These are phyloP conservation scores for Colletotrichum graminicola DNA, from an alignment of 2,329 filamentous ascomycete species.

Conservation along the genomic window DNA sequence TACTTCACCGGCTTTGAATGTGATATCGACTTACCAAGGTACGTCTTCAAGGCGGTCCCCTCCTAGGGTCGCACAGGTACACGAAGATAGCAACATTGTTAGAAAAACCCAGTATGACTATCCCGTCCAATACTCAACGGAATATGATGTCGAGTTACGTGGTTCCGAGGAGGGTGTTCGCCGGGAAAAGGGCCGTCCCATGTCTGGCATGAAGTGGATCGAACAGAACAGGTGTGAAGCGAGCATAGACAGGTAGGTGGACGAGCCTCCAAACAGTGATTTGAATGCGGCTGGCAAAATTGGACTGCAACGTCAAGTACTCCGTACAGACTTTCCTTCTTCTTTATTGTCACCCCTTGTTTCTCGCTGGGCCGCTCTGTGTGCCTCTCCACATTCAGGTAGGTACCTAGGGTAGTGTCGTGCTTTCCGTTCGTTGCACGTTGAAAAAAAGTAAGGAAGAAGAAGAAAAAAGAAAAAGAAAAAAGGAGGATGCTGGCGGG, in stretches of 20 bases:
- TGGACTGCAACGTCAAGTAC: conserved; percentile 6
- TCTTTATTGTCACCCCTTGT: conserved; percentile 1
- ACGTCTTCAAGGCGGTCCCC: too few relatives aligned
- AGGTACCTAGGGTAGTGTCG: neutral
- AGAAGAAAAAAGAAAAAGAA: neutral
- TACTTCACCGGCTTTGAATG: neutral
- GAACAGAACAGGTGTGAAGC: conserved; percentile 15
- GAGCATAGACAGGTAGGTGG: conserved; percentile 21
- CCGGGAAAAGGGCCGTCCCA: conserved; percentile 3
- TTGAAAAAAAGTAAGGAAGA: neutral
- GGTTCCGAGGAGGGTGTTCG: conserved; percentile 6
- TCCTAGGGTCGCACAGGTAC: too few relatives aligned
- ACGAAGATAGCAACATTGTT: too few relatives aligned
- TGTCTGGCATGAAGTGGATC: conserved; percentile 12
- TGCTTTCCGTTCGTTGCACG: conserved; percentile 2
- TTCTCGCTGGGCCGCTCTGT: neutral
- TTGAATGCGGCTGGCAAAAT: conserved; percentile 7
- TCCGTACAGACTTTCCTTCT: neutral
- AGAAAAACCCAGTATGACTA: too few relatives aligned
- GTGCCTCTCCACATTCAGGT: neutral
- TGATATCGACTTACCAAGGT: neutral
- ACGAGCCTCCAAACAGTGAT: conserved; percentile 3
- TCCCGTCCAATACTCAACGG: too few relatives aligned
- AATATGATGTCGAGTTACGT: conserved; percentile 3
- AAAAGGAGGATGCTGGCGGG: conserved; percentile 16